Evolutionary conservation across 345 rosid species (phyloP).

Genomic region (Ceriops zippeliana): DNA sequence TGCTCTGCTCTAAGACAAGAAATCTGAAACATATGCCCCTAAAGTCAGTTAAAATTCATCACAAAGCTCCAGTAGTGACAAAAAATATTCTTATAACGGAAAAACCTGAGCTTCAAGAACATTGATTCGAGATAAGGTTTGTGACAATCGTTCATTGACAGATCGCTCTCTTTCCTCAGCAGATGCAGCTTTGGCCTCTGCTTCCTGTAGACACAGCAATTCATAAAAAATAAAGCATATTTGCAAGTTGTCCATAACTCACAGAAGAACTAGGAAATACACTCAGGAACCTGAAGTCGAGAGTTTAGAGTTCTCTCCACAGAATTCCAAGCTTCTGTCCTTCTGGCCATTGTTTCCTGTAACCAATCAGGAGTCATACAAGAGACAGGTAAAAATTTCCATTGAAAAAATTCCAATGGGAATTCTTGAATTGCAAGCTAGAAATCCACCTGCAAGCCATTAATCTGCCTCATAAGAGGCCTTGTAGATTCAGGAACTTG

Average conservation of each 20-base stretch:
- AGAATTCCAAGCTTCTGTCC: constrained; percentile 24
- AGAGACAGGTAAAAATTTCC: background rate
- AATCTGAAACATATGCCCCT: constrained; percentile 49
- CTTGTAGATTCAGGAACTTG: constrained; percentile 99
- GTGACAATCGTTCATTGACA: constrained; percentile 85
- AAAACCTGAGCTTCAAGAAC: constrained; percentile 98
- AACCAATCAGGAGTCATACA: constrained; percentile 21
- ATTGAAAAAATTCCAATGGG: background rate
- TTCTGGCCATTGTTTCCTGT: constrained; percentile 87
- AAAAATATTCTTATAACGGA: constrained; percentile 6
- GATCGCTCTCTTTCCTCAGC: constrained; percentile 95
- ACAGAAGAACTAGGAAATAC: constrained; percentile 15
- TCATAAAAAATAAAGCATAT: constrained; percentile 1
- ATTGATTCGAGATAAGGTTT: constrained; percentile 84
- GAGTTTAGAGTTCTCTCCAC: constrained; percentile 36
- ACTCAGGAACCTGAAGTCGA: constrained; percentile 70
- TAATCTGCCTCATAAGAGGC: constrained; percentile 96
- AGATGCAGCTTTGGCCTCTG: constrained; percentile 81
- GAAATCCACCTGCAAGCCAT: constrained; percentile 82
- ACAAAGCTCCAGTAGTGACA: constrained; percentile 9
- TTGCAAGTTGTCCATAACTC: background rate
- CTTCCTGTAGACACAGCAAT: constrained; percentile 53
- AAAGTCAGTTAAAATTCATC: constrained; percentile 31
- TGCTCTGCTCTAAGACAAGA: constrained; percentile 96
- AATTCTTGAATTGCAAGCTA: constrained; percentile 4